Percentiles rank a stretch among this genome's conserved stretches.
Conservation (phyloP, 2,329 filamentous ascomycete species). For the Aspergillus persii region DNA sequence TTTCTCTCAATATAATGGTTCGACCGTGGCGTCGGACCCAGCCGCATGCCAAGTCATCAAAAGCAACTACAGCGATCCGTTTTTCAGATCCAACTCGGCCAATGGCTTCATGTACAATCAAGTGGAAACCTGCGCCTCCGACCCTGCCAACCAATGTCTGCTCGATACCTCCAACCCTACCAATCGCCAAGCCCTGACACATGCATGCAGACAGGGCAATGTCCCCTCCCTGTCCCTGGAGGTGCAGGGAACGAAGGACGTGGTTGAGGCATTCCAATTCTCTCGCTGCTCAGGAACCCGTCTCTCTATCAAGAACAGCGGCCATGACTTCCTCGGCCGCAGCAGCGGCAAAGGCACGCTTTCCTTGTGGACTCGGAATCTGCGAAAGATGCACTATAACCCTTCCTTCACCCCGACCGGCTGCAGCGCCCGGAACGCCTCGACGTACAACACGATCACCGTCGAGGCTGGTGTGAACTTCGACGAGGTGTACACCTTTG, state of each 20-base stretch:
- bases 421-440: slow-evolving; percentile 20
- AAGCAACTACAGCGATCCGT: slow-evolving; percentile 14
- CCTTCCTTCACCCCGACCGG: slow-evolving; percentile 10
- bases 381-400: slow-evolving; percentile 36
- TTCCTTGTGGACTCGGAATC: slow-evolving; percentile 41
- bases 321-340: slow-evolving; percentile 51
- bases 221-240: slow-evolving; percentile 11
- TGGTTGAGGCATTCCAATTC: slow-evolving; percentile 9
- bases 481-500: slow-evolving; percentile 10
- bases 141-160: slow-evolving; percentile 16
- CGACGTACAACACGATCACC: slow-evolving; percentile 47
- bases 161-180: slow-evolving; percentile 15
- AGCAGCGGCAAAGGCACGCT: slow-evolving; percentile 38
- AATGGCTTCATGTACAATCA: slow-evolving; percentile 24
- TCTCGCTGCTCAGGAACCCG: slow-evolving; percentile 29
- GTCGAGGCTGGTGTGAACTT: slow-evolving; percentile 17
- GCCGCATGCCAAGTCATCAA: slow-evolving; percentile 8
- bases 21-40: slow-evolving; percentile 1
- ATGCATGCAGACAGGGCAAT: slow-evolving; percentile 12
- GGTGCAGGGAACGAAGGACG: slow-evolving; percentile 5
- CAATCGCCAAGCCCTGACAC: slow-evolving; percentile 4
- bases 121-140: slow-evolving; percentile 20
- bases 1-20: slow-evolving; percentile 13
- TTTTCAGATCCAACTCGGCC: slow-evolving; percentile 13
- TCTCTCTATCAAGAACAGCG: slow-evolving; percentile 54